Evolutionary conservation across 2,329 filamentous ascomycete species (phyloP).

Genomic region (Cryphonectria parasitica): DNA sequence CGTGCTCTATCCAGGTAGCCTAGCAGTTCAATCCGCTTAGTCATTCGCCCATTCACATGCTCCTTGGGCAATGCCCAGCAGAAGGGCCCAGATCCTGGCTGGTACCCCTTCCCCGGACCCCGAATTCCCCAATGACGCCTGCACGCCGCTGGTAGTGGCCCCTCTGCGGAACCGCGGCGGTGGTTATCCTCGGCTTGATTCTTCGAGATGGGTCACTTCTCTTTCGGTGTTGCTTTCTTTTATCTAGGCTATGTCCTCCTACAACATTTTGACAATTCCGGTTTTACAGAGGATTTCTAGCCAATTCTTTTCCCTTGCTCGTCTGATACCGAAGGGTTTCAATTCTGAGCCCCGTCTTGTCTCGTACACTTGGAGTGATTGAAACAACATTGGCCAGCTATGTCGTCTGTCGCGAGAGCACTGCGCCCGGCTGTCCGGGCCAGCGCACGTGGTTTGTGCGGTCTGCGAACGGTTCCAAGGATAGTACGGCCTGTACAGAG

Average conservation of each 20-base stretch:
- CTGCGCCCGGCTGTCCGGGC: constrained; percentile 56
- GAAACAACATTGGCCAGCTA: constrained; percentile 31
- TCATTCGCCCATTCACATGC: constrained; percentile 30
- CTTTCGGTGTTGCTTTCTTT: constrained; percentile 19
- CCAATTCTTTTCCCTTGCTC: not conserved
- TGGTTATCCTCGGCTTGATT: constrained; percentile 39
- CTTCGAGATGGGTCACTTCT: constrained; percentile 4
- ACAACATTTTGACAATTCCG: not conserved
- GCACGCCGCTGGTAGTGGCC: not conserved
- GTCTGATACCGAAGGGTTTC: not conserved
- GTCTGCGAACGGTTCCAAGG: constrained; percentile 37
- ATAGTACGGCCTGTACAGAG: constrained; percentile 30
- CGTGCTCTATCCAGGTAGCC: constrained; percentile 7
- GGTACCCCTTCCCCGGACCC: constrained; percentile 21
- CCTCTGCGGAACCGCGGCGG: constrained; percentile 20
- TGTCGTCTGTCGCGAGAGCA: constrained; percentile 55
- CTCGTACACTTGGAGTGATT: not conserved
- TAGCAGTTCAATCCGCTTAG: constrained; percentile 1
- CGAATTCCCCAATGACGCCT: constrained; percentile 27
- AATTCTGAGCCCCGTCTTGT: not conserved
- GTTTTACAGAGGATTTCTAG: too few species aligned
- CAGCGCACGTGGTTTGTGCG: constrained; percentile 42
- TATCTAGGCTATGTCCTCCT: constrained; percentile 22
- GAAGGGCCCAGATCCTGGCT: constrained; percentile 11
- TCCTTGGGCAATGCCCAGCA: not conserved